Conservation (phyloP, 768 basidiomycete species). For the Cystobasidium tubakii region DNA sequence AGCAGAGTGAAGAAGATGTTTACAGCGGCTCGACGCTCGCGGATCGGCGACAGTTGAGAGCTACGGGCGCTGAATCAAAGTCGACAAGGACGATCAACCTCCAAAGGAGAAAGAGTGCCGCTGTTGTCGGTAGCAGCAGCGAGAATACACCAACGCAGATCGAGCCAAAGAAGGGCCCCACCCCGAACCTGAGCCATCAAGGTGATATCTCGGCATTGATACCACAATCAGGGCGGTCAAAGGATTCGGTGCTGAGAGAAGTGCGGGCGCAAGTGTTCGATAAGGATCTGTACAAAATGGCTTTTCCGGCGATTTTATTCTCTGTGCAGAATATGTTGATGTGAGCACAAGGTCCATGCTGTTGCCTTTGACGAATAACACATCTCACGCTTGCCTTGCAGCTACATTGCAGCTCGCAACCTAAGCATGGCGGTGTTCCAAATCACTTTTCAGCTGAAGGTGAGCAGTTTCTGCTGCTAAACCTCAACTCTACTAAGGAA, state of each 20-base stretch:
- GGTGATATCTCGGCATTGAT: background rate
- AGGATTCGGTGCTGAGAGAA: background rate
- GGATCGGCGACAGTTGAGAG: background rate
- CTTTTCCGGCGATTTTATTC: conserved; percentile 89
- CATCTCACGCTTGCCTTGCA: conserved; percentile 52
- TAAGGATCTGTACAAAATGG: conserved; percentile 85
- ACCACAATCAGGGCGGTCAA: background rate
- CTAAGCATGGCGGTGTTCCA: conserved; percentile 89
- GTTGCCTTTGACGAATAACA: background rate
- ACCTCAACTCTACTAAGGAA: background rate
- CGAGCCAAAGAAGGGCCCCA: too few relatives aligned
- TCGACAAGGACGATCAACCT: background rate
- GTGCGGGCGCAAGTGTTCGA: conserved; percentile 62
- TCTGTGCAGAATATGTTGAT: conserved; percentile 55
- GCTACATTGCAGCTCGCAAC: conserved; percentile 80
- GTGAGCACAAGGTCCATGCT: background rate
- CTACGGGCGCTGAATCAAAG: background rate
- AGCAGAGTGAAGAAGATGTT: background rate
- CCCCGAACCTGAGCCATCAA: background rate
- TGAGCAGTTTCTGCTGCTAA: background rate
- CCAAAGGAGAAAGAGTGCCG: background rate
- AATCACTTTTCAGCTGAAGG: conserved; percentile 91
- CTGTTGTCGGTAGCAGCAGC: background rate
- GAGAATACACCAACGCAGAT: too few relatives aligned
- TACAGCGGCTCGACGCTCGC: background rate